A percentile compares a stretch with the other conserved stretches of the same genome.
phyloP scores from a whole-genome alignment of 1,284 basidiomycete genomes.

The Apiotrichum laibachii region DNA sequence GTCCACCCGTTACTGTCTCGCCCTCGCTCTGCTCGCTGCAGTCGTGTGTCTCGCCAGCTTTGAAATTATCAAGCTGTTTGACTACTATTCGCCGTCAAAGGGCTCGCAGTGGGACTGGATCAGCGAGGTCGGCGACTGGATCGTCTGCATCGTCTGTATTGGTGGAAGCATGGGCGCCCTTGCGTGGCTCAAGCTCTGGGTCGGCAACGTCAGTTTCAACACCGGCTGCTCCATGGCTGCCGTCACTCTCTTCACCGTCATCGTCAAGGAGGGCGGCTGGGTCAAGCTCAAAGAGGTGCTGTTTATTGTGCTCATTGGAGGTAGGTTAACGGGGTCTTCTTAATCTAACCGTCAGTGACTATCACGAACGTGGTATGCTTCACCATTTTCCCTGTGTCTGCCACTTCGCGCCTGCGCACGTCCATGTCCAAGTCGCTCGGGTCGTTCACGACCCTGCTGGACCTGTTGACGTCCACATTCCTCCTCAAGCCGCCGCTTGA shows the following conservation, averaged over 20 bases:
- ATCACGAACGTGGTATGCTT: conserved; percentile 84
- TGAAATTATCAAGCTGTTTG: conserved; percentile 72
- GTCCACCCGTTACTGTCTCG: conserved; percentile 44
- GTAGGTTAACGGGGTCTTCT: conserved; percentile 20
- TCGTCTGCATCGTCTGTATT: conserved; percentile 70
- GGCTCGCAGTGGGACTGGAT: conserved; percentile 43
- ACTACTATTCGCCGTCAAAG: conserved; percentile 51
- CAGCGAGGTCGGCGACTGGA: conserved; percentile 48
- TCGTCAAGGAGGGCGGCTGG: conserved; percentile 86
- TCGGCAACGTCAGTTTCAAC: conserved; percentile 84
- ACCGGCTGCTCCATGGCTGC: conserved; percentile 91
- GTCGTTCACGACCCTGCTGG: conserved; percentile 79
- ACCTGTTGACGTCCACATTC: conserved; percentile 76
- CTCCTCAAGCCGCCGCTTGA: conserved; percentile 60
- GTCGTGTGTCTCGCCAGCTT: conserved; percentile 83
- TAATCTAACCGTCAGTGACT: conserved; percentile 46
- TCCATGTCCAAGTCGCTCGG: conserved; percentile 80
- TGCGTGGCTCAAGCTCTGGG: conserved; percentile 75
- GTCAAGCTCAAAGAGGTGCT: conserved; percentile 69
- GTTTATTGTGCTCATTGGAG: conserved; percentile 72
- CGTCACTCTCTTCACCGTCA: conserved; percentile 78
- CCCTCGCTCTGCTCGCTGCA: conserved; percentile 66
- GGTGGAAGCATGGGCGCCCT: conserved; percentile 75
- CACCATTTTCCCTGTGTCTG: conserved; percentile 76
- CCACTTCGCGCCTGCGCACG: conserved; percentile 72